Conservation (phyloP, 306 rosid species). For the Vicia faba region DNA sequence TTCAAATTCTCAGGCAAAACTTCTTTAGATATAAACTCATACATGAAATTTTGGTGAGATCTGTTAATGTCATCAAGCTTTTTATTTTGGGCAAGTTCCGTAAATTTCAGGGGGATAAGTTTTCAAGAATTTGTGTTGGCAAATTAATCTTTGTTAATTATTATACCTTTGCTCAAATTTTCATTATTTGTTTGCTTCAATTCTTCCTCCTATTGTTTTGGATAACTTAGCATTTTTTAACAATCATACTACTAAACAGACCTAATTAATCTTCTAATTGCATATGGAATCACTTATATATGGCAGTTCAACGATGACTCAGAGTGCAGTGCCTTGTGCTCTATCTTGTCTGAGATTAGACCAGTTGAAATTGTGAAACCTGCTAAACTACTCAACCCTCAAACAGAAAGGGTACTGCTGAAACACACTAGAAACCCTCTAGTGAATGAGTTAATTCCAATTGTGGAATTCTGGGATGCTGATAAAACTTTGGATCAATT, state of each 20-base stretch:
- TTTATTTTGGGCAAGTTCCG: slow-evolving; percentile 12
- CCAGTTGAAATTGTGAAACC: slow-evolving; percentile 95
- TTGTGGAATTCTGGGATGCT: slow-evolving; percentile 84
- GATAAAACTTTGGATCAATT: slow-evolving; percentile 62
- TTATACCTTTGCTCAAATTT: slow-evolving; percentile 16
- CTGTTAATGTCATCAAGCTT: slow-evolving; percentile 14
- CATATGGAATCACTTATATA: slow-evolving; percentile 9
- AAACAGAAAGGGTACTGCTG: slow-evolving; percentile 72
- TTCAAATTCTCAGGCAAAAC: slow-evolving; percentile 29
- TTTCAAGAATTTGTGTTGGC: slow-evolving; percentile 17
- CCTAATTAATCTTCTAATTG: slow-evolving; percentile 22
- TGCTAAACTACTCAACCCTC: slow-evolving; percentile 71
- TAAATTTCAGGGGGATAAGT: slow-evolving; percentile 3
- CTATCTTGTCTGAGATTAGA: slow-evolving; percentile 85
- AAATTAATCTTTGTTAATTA: slow-evolving; percentile 10
- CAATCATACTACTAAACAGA: background rate
- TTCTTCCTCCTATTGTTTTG: slow-evolving; percentile 13
- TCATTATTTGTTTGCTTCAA: slow-evolving; percentile 18
- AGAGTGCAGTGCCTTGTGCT: slow-evolving; percentile 80
- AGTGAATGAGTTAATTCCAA: slow-evolving; percentile 85
- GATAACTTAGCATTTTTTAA: background rate
- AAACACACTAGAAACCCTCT: slow-evolving; percentile 85
- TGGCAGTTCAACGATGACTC: slow-evolving; percentile 80
- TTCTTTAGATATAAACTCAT: slow-evolving; percentile 2
- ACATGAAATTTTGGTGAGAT: slow-evolving; percentile 13